Base-by-base conservation (phyloP, 2,329 filamentous ascomycete species). In the Aotearoamyces nothofagi region DNA sequence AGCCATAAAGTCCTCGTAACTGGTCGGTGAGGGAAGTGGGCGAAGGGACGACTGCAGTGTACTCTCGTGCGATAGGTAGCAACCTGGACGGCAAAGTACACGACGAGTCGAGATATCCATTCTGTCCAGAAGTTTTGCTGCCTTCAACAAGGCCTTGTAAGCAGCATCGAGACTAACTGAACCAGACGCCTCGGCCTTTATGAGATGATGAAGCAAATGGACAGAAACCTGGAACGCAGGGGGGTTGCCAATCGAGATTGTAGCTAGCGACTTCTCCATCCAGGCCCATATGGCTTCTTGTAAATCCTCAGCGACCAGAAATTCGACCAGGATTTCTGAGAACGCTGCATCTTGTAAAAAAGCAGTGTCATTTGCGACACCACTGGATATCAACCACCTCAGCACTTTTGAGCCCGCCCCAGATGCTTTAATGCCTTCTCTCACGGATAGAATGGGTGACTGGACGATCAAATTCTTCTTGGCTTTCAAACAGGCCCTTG, bases 331-430 rank as follows among this genome's bases (percentile, higher is more conserved):
- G 11, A 45, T 19, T 5, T 33, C 14, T 5, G 22, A 29, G 16
- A 49, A 44, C 9, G 8, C 15, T 12, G 29, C 15, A 15, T 45
- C 29, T 9, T 31, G 12, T 14, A 49, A 33, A 27, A 50, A 50
- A 1, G 36, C 24, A 5, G 31, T 32, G 12, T 42, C 31, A 12
- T 41, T 42, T 11, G 34, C 33, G 11, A 30, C 33, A 4, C 42
- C 44, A 19, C 39, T 49, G 16, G 47, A 43, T 25, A 31, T 30
- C 5, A 51, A 31, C 48, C 47, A 51, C 17, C 37, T 44, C 20
- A 51, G 27, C 6, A 49, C 45, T 24, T 41, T 44, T 14, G 40
- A 19, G 2, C 45, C 46, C 15, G 46, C 45, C n/a, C 45, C 43
- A 1, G 43, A 48, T 5, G 39, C 38, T 31, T 30, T 37, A 39